Conservation (phyloP, 495 filamentous ascomycete species). For the Aspergillus conjunctus region DNA sequence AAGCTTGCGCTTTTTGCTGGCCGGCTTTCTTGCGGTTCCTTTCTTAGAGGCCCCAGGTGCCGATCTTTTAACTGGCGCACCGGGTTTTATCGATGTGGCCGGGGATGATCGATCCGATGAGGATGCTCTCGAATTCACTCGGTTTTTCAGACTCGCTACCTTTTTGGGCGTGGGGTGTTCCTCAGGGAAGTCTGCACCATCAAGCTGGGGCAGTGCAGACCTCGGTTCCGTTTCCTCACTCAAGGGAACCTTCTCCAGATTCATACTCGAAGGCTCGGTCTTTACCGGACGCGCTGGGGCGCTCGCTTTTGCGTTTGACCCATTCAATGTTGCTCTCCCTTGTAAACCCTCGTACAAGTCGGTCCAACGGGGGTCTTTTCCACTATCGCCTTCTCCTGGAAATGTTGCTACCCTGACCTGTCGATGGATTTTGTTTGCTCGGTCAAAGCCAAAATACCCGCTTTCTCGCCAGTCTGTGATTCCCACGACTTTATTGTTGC, state of each 20-base stretch:
- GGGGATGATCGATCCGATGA: conserved; percentile 42
- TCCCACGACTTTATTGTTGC: conserved; percentile 41
- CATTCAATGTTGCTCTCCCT: conserved; percentile 14
- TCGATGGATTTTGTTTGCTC: conserved; percentile 38
- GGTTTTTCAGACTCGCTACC: conserved; percentile 43
- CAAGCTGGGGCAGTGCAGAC: conserved; percentile 29
- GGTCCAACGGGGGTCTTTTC: conserved; percentile 29
- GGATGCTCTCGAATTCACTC: conserved; percentile 34
- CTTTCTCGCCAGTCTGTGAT: conserved; percentile 46
- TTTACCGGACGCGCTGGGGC: conserved; percentile 36
- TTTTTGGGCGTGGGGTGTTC: conserved; percentile 47
- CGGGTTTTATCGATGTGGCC: conserved; percentile 34
- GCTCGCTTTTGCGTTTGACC: conserved; percentile 22
- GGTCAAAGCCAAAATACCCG: conserved; percentile 45
- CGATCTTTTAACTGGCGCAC: conserved; percentile 40
- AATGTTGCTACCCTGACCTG: conserved; percentile 29
- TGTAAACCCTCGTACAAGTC: conserved; percentile 40
- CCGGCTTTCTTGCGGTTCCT: conserved; percentile 57
- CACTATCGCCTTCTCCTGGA: conserved; percentile 9
- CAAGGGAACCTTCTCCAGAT: conserved; percentile 36
- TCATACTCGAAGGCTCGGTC: conserved; percentile 36
- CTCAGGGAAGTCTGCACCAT: conserved; percentile 29
- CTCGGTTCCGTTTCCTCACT: conserved; percentile 34
- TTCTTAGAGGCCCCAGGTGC: conserved; percentile 51
- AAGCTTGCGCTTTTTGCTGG: conserved; percentile 60